phyloP scores from a whole-genome alignment of 2,329 filamentous ascomycete species.

The Sporothrix luriei region DNA sequence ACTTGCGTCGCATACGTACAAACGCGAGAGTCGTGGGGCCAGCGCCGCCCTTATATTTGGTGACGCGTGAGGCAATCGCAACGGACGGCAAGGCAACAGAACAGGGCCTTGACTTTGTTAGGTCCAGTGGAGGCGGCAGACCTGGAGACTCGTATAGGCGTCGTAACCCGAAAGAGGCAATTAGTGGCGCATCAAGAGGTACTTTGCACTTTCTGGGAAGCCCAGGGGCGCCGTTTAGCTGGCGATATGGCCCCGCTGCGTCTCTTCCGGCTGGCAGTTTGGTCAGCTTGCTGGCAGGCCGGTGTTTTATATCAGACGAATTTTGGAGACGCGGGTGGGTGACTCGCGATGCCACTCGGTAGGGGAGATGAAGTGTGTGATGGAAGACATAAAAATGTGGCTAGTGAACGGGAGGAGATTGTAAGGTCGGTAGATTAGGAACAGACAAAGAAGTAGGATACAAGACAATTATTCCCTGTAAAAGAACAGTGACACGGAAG shows the following conservation, averaged over 20 bases:
- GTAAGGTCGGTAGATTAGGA: constrained; percentile 12
- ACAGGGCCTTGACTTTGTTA: neutral
- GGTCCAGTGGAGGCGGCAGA: constrained; percentile 21
- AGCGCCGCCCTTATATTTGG: neutral
- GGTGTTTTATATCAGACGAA: neutral
- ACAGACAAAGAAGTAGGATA: neutral
- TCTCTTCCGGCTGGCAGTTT: neutral
- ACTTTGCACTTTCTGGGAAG: constrained; percentile 26
- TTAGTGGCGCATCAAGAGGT: constrained; percentile 17
- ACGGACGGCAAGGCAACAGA: constrained; percentile 15
- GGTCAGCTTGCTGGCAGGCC: neutral
- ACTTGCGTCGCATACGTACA: neutral
- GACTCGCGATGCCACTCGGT: neutral
- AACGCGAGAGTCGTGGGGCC: constrained; percentile 20
- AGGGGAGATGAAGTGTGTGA: neutral
- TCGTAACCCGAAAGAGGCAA: constrained; percentile 27
- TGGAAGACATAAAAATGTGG: neutral
- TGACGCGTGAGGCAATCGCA: neutral
- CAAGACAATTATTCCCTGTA: neutral
- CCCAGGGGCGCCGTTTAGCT: constrained; percentile 1
- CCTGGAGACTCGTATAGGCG: neutral
- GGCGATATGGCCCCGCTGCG: constrained; percentile 10
- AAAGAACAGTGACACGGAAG: constrained; percentile 6
- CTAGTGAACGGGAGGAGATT: neutral
- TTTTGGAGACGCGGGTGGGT: neutral